phyloP scores from a whole-genome alignment of 805 yeast genomes.

The Starmerella scarabaei region DNA sequence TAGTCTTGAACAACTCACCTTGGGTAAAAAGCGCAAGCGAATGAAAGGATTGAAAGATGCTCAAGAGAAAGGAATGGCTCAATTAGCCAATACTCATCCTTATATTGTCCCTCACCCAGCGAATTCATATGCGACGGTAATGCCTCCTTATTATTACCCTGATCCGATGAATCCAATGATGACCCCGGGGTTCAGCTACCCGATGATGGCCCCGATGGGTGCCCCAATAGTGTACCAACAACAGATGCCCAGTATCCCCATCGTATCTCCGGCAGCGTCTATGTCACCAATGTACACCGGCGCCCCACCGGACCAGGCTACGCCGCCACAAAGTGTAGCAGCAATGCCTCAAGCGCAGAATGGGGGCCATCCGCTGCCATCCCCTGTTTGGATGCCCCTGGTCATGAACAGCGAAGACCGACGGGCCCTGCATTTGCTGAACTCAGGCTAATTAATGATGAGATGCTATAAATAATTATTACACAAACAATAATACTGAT shows the following conservation, averaged over 20 bases:
- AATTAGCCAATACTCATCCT: not conserved
- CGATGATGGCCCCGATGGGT: not conserved
- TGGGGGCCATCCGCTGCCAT: slow-evolving; percentile 1
- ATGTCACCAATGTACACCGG: not conserved
- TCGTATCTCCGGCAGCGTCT: too few relatives aligned
- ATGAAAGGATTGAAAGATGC: not conserved
- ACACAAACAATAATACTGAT: too few relatives aligned
- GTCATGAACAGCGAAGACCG: slow-evolving; percentile 9
- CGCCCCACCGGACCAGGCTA: too few relatives aligned
- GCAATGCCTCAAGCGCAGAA: not conserved
- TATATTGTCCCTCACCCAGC: not conserved
- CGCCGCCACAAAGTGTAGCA: too few relatives aligned
- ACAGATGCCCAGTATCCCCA: not conserved
- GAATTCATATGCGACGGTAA: not conserved
- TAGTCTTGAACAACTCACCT: slow-evolving; percentile 3
- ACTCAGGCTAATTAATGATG: slow-evolving; percentile 1
- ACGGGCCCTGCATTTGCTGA: slow-evolving; percentile 4
- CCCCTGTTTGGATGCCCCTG: slow-evolving; percentile 7
- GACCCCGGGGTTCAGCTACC: not conserved
- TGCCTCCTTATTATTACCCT: not conserved
- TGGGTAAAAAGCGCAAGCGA: slow-evolving; percentile 3
- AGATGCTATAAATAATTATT: too few relatives aligned
- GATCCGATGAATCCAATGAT: not conserved
- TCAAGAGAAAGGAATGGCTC: not conserved
- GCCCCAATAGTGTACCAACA: not conserved